Conservation (phyloP, 257 asterid species). For the Avicennia marina region DNA sequence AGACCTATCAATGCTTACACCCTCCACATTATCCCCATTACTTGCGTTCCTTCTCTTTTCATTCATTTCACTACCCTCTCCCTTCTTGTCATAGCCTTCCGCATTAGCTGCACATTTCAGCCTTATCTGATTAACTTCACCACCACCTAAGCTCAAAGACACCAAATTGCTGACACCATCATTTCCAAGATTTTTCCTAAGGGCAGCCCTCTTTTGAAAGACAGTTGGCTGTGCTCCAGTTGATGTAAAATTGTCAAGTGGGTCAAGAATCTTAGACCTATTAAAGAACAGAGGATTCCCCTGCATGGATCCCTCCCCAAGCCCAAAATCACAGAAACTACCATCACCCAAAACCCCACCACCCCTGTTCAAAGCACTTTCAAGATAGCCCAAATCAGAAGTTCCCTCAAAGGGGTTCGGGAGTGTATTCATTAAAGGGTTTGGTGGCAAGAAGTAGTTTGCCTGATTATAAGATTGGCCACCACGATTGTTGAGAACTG, state of each 20-base stretch:
- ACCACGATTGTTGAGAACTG: slow-evolving; percentile 50
- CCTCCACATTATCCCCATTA: slow-evolving; percentile 58
- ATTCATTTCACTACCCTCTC: not conserved
- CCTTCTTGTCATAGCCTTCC: too few relatives aligned
- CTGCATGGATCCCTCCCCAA: not conserved
- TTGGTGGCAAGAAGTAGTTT: slow-evolving; percentile 35
- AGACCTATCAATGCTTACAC: slow-evolving; percentile 64
- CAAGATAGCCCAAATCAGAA: slow-evolving; percentile 58
- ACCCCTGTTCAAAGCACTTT: slow-evolving; percentile 29
- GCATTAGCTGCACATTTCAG: slow-evolving; percentile 12
- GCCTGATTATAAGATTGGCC: slow-evolving; percentile 42
- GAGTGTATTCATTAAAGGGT: slow-evolving; percentile 25
- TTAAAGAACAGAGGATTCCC: slow-evolving; percentile 32
- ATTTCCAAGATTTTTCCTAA: slow-evolving; percentile 39
- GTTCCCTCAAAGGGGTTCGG: slow-evolving; percentile 42
- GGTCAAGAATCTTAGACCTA: slow-evolving; percentile 72
- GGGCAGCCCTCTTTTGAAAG: slow-evolving; percentile 91
- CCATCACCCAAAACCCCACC: slow-evolving; percentile 20
- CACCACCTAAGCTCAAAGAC: slow-evolving; percentile 33
- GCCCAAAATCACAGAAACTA: slow-evolving; percentile 29
- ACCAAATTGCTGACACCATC: slow-evolving; percentile 32
- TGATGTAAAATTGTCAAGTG: slow-evolving; percentile 68
- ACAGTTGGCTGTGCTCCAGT: slow-evolving; percentile 79
- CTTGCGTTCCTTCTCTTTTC: slow-evolving; percentile 41
- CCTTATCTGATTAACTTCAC: slow-evolving; percentile 13